Evolutionary conservation across 139 green algal genomes (phyloP).

Genomic region (Closterium sp.): DNA sequence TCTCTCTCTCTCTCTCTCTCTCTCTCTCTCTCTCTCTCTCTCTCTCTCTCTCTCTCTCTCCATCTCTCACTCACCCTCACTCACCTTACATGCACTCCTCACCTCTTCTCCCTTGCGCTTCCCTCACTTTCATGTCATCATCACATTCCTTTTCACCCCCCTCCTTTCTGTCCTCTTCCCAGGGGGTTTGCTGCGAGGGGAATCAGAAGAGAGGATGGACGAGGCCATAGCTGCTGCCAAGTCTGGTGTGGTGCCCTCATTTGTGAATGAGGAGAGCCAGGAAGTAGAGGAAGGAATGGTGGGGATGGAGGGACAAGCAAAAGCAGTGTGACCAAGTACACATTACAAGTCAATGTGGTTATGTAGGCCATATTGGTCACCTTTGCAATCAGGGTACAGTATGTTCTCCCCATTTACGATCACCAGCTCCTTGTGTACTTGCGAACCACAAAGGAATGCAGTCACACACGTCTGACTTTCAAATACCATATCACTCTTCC

Average conservation of each 20-base stretch:
- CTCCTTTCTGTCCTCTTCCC: neutral
- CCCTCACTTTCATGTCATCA: neutral
- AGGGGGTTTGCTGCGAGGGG: neutral
- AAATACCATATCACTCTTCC: no score
- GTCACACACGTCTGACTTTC: no score
- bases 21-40: conserved; percentile 8
- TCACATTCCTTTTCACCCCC: neutral
- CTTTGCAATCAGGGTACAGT: no score
- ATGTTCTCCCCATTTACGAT: no score
- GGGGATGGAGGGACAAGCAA: no score
- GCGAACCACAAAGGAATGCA: no score
- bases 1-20: no score
- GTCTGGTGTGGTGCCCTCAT: neutral
- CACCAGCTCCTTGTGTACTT: no score
- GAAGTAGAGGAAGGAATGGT: neutral
- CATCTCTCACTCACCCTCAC: neutral
- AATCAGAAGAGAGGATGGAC: neutral
- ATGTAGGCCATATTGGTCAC: no score
- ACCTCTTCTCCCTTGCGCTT: neutral
- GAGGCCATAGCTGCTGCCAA: neutral
- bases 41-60: conserved; percentile 19
- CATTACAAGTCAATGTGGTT: no score
- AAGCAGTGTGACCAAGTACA: no score
- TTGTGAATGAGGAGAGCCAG: neutral
- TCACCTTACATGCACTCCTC: neutral